Conservation (phyloP, 1,284 basidiomycete species). For the Lignosus rhinocerotis region DNA sequence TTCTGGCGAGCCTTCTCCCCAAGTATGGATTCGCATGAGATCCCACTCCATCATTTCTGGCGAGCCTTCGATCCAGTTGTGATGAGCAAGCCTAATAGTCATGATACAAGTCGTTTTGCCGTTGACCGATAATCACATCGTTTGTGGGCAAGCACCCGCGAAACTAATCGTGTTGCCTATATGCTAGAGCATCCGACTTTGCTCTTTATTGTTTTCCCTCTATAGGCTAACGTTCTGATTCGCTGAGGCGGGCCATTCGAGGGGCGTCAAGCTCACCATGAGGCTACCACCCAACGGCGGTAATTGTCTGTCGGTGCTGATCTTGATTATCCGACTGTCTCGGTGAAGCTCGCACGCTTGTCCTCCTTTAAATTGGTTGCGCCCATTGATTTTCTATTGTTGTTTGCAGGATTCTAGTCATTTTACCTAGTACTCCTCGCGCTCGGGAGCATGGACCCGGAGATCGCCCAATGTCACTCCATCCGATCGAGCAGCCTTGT, state of each 20-base stretch:
- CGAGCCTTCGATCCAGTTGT: neutral
- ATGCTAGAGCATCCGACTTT: too few relatives aligned
- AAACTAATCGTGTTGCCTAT: neutral
- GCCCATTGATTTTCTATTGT: constrained; percentile 12
- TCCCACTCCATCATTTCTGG: neutral
- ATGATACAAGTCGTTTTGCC: neutral
- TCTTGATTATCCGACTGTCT: constrained; percentile 7
- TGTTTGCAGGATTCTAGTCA: constrained; percentile 3
- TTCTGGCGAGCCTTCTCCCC: too few relatives aligned
- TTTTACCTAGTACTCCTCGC: neutral
- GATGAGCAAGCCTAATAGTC: neutral
- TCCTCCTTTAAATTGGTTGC: constrained; percentile 2
- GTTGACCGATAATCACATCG: constrained; percentile 1
- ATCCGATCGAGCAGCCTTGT: constrained; percentile 20
- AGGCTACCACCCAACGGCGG: constrained; percentile 17
- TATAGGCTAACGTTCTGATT: constrained; percentile 5
- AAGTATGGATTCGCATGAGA: neutral
- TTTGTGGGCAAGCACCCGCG: neutral
- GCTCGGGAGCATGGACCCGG: neutral
- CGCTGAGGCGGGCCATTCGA: neutral
- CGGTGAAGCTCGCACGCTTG: neutral
- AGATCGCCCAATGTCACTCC: constrained; percentile 3
- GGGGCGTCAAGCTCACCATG: constrained; percentile 10
- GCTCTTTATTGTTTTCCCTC: constrained; percentile 7
- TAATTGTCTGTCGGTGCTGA: constrained; percentile 16